Conservation (phyloP, 2,329 filamentous ascomycete genomes). For the Aspergillus udagawae region DNA sequence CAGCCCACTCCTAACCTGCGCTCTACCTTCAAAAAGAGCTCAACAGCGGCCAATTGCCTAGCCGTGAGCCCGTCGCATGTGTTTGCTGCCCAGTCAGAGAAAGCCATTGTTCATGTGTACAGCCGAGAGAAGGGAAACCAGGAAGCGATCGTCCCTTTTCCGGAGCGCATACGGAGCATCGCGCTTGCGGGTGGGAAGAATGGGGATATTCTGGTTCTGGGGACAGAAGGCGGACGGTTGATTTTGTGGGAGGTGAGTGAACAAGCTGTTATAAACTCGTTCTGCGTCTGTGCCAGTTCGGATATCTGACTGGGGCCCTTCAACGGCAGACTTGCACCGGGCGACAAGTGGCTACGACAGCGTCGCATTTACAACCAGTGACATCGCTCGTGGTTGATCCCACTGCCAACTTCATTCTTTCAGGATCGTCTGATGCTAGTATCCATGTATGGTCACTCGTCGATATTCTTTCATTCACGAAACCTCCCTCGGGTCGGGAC, state of each 20-base stretch:
- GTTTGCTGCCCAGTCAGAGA: constrained; percentile 87
- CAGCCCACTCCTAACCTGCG: constrained; percentile 73
- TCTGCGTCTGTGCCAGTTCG: background rate
- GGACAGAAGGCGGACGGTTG: constrained; percentile 78
- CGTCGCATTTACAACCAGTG: constrained; percentile 50
- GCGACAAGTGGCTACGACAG: constrained; percentile 42
- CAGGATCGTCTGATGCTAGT: constrained; percentile 66
- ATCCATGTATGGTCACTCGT: constrained; percentile 88
- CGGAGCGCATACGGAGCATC: constrained; percentile 78
- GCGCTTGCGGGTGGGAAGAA: constrained; percentile 63
- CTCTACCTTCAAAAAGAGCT: constrained; percentile 86
- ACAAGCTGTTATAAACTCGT: constrained; percentile 2
- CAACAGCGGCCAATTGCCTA: constrained; percentile 71
- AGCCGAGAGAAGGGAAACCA: constrained; percentile 77
- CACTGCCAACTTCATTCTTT: constrained; percentile 52
- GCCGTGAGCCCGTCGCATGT: constrained; percentile 78
- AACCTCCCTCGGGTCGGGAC: constrained; percentile 37
- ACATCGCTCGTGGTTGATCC: constrained; percentile 69
- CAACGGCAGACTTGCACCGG: constrained; percentile 39
- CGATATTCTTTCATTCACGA: constrained; percentile 63
- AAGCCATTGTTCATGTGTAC: constrained; percentile 91
- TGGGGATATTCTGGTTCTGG: constrained; percentile 64
- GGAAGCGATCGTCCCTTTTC: constrained; percentile 82
- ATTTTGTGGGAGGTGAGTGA: constrained; percentile 83
- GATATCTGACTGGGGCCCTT: background rate